These are phyloP conservation scores for Trichoderma sp. DNA, from an alignment of 2,329 filamentous ascomycete genomes.

Conservation along the genomic window DNA sequence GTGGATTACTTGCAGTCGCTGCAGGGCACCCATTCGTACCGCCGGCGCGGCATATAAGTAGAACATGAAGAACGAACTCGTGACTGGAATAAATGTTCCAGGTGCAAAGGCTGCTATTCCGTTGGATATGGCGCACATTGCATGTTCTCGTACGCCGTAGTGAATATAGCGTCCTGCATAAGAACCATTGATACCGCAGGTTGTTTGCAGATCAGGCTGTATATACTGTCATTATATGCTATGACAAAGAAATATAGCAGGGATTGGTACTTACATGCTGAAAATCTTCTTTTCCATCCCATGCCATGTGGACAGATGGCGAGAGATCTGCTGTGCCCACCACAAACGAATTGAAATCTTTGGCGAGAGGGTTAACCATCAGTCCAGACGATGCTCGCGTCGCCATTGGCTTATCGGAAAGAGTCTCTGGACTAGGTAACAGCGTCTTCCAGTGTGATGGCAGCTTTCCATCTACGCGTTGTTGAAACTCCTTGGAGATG, in stretches of 20 bases:
- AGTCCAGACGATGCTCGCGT: constrained; percentile 9
- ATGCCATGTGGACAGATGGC: constrained; percentile 12
- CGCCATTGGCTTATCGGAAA: background rate
- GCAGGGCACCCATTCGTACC: constrained; percentile 61
- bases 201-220: background rate
- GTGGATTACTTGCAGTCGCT: constrained; percentile 58
- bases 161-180: constrained; percentile 59
- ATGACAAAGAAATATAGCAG: fast-evolving
- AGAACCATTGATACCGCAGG: constrained; percentile 7
- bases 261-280: background rate
- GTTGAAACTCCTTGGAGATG: background rate
- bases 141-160: constrained; percentile 63
- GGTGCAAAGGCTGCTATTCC: constrained; percentile 60
- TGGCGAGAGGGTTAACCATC: constrained; percentile 9
- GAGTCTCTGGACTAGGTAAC: background rate
- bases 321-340: constrained; percentile 14
- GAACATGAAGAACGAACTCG: constrained; percentile 65
- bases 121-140: constrained; percentile 60
- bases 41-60: constrained; percentile 55
- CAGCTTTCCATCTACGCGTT: background rate
- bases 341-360: background rate
- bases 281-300: constrained; percentile 15
- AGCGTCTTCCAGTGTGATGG: background rate
- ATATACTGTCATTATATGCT: background rate
- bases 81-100: constrained; percentile 59